Evolutionary conservation across 768 basidiomycete genomes (phyloP).

Genomic region (Russula brevipes): DNA sequence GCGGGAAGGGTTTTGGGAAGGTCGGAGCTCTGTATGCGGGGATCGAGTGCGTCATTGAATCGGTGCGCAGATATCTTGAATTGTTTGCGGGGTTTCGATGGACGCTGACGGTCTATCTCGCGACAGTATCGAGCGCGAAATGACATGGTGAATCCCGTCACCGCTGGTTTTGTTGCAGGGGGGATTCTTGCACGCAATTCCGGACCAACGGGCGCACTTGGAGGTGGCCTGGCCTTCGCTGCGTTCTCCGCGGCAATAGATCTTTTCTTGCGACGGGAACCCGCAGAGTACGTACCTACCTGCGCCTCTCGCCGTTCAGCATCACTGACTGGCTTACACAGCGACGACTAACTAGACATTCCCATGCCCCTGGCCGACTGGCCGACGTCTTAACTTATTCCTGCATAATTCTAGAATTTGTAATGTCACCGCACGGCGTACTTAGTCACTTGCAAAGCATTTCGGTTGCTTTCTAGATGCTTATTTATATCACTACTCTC

Average conservation of each 20-base stretch:
- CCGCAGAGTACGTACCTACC: conserved; percentile 58
- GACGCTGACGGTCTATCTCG: not conserved
- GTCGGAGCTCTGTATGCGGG: conserved; percentile 94
- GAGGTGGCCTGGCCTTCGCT: conserved; percentile 87
- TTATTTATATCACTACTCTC: not conserved
- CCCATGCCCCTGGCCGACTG: not conserved
- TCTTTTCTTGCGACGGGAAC: conserved; percentile 70
- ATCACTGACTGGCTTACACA: conserved; percentile 3
- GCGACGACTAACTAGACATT: conserved; percentile 15
- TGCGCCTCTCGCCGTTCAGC: not conserved
- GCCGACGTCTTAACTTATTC: conserved; percentile 1
- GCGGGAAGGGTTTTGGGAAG: conserved; percentile 89
- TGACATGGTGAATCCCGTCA: conserved; percentile 87
- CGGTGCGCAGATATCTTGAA: conserved; percentile 47
- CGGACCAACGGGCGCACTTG: conserved; percentile 80
- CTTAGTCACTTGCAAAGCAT: conserved; percentile 5
- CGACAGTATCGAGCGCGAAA: conserved; percentile 90
- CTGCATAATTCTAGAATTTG: conserved; percentile 9
- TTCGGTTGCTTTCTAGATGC: not conserved
- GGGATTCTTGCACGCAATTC: conserved; percentile 83
- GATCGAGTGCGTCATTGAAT: conserved; percentile 92
- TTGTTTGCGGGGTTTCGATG: not conserved
- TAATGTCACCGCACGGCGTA: not conserved
- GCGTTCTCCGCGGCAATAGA: conserved; percentile 93
- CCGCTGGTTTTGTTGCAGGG: conserved; percentile 84